Percentiles rank a stretch among this genome's conserved stretches.
These are phyloP conservation scores for Candida cerambycidarum DNA, from an alignment of 805 yeast genomes.

Conservation along the genomic window DNA sequence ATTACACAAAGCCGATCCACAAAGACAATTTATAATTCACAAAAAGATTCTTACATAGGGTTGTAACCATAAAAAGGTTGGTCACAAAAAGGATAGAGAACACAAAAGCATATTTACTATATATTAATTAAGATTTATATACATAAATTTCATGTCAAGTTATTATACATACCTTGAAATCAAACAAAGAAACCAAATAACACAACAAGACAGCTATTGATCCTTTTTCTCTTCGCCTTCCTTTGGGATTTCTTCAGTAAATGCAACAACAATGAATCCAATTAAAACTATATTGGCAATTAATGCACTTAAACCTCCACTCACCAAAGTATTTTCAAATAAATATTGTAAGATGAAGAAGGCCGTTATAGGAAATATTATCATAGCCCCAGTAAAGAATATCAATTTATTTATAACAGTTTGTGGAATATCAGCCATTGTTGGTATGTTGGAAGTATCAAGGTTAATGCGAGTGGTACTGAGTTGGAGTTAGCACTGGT, in stretches of 20 bases:
- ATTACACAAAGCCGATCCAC: too few relatives aligned
- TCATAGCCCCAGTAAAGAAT: constrained; percentile 76
- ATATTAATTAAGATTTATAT: too few relatives aligned
- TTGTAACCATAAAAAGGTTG: too few relatives aligned
- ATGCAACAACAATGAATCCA: constrained; percentile 72
- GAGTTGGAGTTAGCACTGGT: too few relatives aligned
- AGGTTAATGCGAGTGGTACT: too few relatives aligned
- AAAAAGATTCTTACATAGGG: too few relatives aligned
- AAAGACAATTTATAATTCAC: too few relatives aligned
- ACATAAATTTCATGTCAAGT: too few relatives aligned
- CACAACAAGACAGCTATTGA: not conserved
- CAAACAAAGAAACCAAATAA: not conserved
- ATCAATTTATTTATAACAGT: constrained; percentile 66
- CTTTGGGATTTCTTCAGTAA: constrained; percentile 55
- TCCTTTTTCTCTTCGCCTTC: constrained; percentile 21
- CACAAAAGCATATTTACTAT: too few relatives aligned
- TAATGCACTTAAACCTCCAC: constrained; percentile 80
- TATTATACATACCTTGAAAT: too few relatives aligned
- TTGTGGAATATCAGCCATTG: constrained; percentile 41
- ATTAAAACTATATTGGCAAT: constrained; percentile 73
- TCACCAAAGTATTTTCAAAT: constrained; percentile 55
- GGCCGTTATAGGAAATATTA: constrained; percentile 59
- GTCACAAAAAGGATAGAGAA: too few relatives aligned
- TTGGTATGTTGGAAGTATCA: not conserved
- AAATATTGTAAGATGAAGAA: constrained; percentile 57